Evolutionary conservation across 1,139 yeast species (phyloP).

Genomic region (Pichia sp.): DNA sequence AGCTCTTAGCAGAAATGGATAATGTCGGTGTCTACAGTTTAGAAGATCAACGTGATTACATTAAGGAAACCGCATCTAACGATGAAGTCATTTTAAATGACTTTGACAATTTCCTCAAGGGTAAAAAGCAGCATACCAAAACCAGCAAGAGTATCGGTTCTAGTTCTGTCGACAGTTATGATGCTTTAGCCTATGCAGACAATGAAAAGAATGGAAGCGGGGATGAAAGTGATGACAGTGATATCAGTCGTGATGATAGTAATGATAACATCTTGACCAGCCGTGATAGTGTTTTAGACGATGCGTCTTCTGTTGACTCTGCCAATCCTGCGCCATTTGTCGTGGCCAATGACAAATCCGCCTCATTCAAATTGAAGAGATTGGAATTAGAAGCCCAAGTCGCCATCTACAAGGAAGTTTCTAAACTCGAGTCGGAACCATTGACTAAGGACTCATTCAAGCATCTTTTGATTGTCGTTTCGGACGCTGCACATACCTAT

Average conservation of each 20-base stretch:
- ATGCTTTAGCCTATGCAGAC: not conserved
- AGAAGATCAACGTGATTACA: constrained; percentile 24
- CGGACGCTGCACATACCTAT: constrained; percentile 32
- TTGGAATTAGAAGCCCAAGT: constrained; percentile 26
- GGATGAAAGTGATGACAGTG: not conserved
- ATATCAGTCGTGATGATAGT: not conserved
- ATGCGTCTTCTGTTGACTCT: constrained; percentile 21
- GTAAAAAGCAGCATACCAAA: not conserved
- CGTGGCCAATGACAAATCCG: constrained; percentile 10
- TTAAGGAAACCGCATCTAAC: constrained; percentile 19
- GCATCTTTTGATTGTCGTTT: constrained; percentile 28
- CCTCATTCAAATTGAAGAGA: constrained; percentile 23
- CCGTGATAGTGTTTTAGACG: constrained; percentile 14
- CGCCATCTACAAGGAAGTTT: constrained; percentile 25
- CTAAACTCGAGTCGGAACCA: constrained; percentile 23
- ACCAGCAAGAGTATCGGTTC: not conserved
- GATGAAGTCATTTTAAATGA: constrained; percentile 18
- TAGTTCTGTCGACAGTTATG: not conserved
- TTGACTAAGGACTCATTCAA: constrained; percentile 30
- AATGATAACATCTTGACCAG: not conserved
- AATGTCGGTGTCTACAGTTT: constrained; percentile 27
- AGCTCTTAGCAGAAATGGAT: constrained; percentile 24
- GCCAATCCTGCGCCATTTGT: constrained; percentile 17
- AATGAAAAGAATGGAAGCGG: not conserved
- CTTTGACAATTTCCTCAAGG: constrained; percentile 6